Percentiles rank a stretch among this genome's conserved stretches.
Evolutionary conservation across 805 yeast species (phyloP).

Genomic region (Cyberlindnera euphorbiae): DNA sequence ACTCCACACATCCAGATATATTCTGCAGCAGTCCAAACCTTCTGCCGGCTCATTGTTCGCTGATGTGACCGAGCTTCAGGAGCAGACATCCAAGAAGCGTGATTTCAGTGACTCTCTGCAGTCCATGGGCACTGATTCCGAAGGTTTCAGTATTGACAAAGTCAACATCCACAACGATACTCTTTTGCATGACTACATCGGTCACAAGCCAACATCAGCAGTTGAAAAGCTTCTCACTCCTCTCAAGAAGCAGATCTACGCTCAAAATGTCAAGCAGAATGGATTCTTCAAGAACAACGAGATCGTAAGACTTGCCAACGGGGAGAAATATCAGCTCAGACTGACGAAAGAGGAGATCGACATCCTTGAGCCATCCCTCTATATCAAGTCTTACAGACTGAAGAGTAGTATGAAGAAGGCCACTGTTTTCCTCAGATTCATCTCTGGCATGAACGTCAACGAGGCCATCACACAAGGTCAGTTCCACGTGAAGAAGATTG

Average conservation of each 20-base stretch:
- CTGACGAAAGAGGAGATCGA: slow-evolving; percentile 65
- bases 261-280: slow-evolving; percentile 51
- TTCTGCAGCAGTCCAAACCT: slow-evolving; percentile 8
- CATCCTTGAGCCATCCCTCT: slow-evolving; percentile 84
- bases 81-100: slow-evolving; percentile 13
- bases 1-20: slow-evolving; percentile 4
- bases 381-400: slow-evolving; percentile 71
- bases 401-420: slow-evolving; percentile 89
- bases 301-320: slow-evolving; percentile 37
- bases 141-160: slow-evolving; percentile 19
- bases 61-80: slow-evolving; percentile 22
- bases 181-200: slow-evolving; percentile 43
- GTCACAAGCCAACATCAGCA: slow-evolving; percentile 48
- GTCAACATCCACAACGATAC: slow-evolving; percentile 31
- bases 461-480: slow-evolving; percentile 91
- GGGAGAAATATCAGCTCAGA: slow-evolving; percentile 48
- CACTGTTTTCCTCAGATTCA: slow-evolving; percentile 69
- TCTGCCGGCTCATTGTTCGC: slow-evolving; percentile 19
- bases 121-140: slow-evolving; percentile 21
- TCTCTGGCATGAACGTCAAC: slow-evolving; percentile 64
- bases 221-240: slow-evolving; percentile 60
- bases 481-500: slow-evolving; percentile 73
- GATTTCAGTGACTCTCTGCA: slow-evolving; percentile 25
- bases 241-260: slow-evolving; percentile 61
- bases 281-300: slow-evolving; percentile 65